These are phyloP conservation scores for Candida insectorum DNA, from an alignment of 805 yeast species.

Conservation along the genomic window DNA sequence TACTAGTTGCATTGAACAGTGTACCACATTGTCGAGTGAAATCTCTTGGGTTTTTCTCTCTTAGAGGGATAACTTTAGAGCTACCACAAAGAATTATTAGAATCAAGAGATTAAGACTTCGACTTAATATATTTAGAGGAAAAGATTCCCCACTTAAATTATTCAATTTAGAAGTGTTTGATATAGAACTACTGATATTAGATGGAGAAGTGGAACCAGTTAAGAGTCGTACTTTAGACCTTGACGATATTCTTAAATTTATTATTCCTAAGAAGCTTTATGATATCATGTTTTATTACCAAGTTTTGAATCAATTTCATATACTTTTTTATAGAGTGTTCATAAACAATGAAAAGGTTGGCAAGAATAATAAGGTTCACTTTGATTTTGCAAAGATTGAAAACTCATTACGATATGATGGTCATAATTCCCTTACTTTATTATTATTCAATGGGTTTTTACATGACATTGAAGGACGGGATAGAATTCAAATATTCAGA, in stretches of 20 bases:
- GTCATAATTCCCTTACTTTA: conserved; percentile 14
- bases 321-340: conserved; percentile 20
- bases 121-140: conserved; percentile 20
- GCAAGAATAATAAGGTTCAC: conserved; percentile 12
- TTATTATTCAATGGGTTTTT: conserved; percentile 21
- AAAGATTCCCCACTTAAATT: conserved; percentile 23
- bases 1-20: conserved; percentile 18
- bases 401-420: conserved; percentile 13
- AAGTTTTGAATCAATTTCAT: conserved; percentile 21
- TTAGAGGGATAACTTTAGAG: conserved; percentile 22
- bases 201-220: not conserved
- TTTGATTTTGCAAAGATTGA: conserved; percentile 23
- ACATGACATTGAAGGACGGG: conserved; percentile 13
- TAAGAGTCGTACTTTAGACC: not conserved
- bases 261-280: conserved; percentile 17
- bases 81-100: conserved; percentile 12
- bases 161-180: conserved; percentile 24
- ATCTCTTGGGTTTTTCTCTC: conserved; percentile 28
- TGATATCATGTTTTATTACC: conserved; percentile 16
- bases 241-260: conserved; percentile 11
- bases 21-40: conserved; percentile 25
- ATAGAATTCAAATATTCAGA: conserved; percentile 18
- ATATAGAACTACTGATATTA: conserved; percentile 9
- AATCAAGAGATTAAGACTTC: conserved; percentile 17
- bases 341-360: conserved; percentile 9